These are phyloP conservation scores for Penicillium turbatum DNA, from an alignment of 495 filamentous ascomycete species.

Conservation along the genomic window DNA sequence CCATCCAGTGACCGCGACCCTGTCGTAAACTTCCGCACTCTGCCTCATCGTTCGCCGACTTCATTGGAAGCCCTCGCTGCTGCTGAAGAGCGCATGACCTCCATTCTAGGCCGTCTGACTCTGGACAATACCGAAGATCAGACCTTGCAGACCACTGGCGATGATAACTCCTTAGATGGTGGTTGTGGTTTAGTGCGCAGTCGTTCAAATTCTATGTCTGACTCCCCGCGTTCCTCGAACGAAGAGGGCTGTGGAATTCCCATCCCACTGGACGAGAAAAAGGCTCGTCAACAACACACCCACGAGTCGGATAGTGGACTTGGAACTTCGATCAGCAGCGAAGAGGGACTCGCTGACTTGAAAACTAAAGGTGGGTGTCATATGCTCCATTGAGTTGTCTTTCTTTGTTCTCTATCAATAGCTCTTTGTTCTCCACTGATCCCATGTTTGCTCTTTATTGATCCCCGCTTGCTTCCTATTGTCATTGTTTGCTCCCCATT, in stretches of 20 bases:
- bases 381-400: background rate
- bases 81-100: conserved; percentile 46
- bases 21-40: conserved; percentile 39
- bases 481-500: background rate
- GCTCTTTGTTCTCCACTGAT: too few relatives aligned
- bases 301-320: conserved; percentile 52
- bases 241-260: background rate
- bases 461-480: too few relatives aligned
- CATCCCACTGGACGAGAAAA: conserved; percentile 11
- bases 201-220: background rate
- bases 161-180: background rate
- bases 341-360: conserved; percentile 21
- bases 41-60: conserved; percentile 50
- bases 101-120: conserved; percentile 42
- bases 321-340: conserved; percentile 50
- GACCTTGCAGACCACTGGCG: background rate
- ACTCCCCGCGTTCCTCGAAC: background rate
- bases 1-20: conserved; percentile 40
- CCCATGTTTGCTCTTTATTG: too few relatives aligned
- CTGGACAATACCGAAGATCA: conserved; percentile 33
- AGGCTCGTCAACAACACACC: conserved; percentile 25
- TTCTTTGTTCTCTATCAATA: background rate
- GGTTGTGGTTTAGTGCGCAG: background rate
- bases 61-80: conserved; percentile 46
- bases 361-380: conserved; percentile 18